Percentiles rank a stretch among this genome's conserved stretches.
phyloP scores from a whole-genome alignment of 1,139 yeast species.

The Eremothecium gossypii region DNA sequence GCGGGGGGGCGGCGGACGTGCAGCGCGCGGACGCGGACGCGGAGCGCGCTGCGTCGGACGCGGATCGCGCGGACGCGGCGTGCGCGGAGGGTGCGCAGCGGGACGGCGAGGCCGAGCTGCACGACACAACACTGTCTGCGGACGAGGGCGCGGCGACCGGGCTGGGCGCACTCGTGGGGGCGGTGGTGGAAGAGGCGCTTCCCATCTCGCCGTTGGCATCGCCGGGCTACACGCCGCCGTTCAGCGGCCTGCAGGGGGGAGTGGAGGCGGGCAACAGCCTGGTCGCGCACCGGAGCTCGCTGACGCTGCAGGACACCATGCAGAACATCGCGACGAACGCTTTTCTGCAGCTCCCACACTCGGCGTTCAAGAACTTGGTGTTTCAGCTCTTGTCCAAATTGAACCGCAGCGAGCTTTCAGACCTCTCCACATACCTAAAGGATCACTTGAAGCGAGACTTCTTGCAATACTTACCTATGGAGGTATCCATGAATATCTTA shows the following conservation, averaged over 20 bases:
- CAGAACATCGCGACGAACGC: conserved; percentile 13
- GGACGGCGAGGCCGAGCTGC: conserved; percentile 1
- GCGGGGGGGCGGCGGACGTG: background rate
- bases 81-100: background rate
- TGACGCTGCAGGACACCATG: conserved; percentile 6
- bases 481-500: conserved; percentile 64
- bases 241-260: background rate
- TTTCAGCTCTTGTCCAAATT: conserved; percentile 58
- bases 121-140: background rate
- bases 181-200: conserved; percentile 15
- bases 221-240: conserved; percentile 16
- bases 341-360: conserved; percentile 12
- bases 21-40: background rate
- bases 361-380: conserved; percentile 32
- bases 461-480: conserved; percentile 61
- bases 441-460: conserved; percentile 65
- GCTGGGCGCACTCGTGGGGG: conserved; percentile 4
- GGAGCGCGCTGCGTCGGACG: background rate
- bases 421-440: conserved; percentile 50
- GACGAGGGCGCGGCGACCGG: background rate
- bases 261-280: background rate
- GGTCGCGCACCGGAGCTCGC: background rate
- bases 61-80: background rate
- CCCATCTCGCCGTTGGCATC: conserved; percentile 26
- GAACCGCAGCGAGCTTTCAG: conserved; percentile 60